A percentile compares a stretch with the other conserved stretches of the same genome.
These are phyloP conservation scores for Mucor irregularis DNA, from an alignment of 371 early-diverging fungal species.

Conservation along the genomic window DNA sequence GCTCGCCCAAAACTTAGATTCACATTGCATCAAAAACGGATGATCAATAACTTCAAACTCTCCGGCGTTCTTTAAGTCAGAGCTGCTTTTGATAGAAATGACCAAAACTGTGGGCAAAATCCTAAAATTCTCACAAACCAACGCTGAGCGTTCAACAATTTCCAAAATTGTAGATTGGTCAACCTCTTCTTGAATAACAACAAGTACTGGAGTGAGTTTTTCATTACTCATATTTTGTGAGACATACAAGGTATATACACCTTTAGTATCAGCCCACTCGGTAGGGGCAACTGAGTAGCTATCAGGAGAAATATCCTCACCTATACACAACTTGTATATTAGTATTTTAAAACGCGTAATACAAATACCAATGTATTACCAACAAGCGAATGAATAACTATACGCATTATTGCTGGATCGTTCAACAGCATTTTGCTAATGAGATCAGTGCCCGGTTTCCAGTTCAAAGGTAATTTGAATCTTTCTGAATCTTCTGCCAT, in stretches of 20 bases:
- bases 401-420: conserved; percentile 1
- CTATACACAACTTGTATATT: not conserved
- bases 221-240: too few relatives aligned
- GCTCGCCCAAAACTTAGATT: conserved; percentile 12
- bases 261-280: conserved; percentile 6
- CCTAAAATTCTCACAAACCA: conserved; percentile 1
- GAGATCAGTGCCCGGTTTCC: conserved; percentile 1
- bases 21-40: conserved; percentile 10
- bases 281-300: not conserved
- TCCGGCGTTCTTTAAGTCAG: not conserved
- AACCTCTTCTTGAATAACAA: too few relatives aligned
- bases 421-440: not conserved
- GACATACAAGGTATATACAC: too few relatives aligned
- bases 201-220: too few relatives aligned
- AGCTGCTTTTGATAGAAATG: conserved; percentile 3
- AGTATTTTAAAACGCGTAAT: not conserved
- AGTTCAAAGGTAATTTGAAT: too few relatives aligned
- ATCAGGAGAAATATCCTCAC: not conserved
- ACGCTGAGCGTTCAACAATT: not conserved
- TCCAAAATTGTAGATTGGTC: too few relatives aligned
- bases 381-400: conserved; percentile 6
- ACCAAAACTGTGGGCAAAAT: conserved; percentile 9
- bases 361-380: conserved; percentile 2
- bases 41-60: conserved; percentile 8
- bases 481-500: too few relatives aligned